Evolutionary conservation across 2,329 filamentous ascomycete genomes (phyloP).

Genomic region (Diplodia scrobiculata): DNA sequence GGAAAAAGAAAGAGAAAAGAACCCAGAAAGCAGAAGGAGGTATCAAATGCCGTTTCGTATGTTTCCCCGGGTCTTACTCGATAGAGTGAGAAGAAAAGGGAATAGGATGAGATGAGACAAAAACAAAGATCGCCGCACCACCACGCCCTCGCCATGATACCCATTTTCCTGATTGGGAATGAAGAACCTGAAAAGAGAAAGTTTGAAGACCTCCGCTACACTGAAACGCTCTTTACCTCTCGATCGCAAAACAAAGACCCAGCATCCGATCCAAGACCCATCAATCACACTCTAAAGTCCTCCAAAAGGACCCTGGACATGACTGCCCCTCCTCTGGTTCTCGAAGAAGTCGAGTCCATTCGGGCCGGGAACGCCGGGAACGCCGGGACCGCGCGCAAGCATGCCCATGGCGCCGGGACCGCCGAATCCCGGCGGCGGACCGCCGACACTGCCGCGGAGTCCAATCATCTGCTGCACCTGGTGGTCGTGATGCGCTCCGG

Average conservation of each 20-base stretch:
- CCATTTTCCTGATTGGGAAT: conserved; percentile 14
- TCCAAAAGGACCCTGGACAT: conserved; percentile 22
- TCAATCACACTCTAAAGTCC: conserved; percentile 13
- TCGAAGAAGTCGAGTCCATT: conserved; percentile 20
- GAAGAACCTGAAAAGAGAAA: not conserved
- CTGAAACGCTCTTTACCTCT: not conserved
- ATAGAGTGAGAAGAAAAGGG: not conserved
- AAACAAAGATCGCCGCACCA: conserved; percentile 14
- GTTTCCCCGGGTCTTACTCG: conserved; percentile 11
- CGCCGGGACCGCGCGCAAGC: conserved; percentile 7
- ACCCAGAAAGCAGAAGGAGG: conserved; percentile 18
- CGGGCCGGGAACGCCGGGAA: not conserved
- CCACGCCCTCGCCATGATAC: conserved; percentile 25
- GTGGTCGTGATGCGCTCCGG: conserved; percentile 6
- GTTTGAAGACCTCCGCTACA: not conserved
- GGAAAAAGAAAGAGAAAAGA: conserved; percentile 6
- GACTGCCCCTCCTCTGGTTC: conserved; percentile 22
- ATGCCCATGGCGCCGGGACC: conserved; percentile 18
- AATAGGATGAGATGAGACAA: conserved; percentile 8
- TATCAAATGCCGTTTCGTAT: conserved; percentile 15
- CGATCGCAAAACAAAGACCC: not conserved
- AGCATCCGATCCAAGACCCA: conserved; percentile 1
- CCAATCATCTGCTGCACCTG: conserved; percentile 21
- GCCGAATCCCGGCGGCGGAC: conserved; percentile 23
- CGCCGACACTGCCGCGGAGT: conserved; percentile 16